phyloP scores from a whole-genome alignment of 2,329 filamentous ascomycete genomes.

The Gaeumannomyces tritici region DNA sequence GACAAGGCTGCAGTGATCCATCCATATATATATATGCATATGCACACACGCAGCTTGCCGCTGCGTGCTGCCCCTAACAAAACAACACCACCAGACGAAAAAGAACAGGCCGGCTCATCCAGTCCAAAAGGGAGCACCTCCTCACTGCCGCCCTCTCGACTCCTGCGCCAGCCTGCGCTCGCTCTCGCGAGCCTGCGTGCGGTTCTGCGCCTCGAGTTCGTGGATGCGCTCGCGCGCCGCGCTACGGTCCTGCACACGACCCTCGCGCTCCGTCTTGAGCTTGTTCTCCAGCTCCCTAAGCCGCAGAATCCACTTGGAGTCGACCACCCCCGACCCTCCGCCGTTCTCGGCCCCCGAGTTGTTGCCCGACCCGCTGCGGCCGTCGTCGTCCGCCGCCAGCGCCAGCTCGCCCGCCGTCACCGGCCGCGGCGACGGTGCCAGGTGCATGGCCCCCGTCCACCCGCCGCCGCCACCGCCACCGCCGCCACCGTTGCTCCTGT shows the following conservation, averaged over 20 bases:
- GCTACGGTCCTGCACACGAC: conserved; percentile 70
- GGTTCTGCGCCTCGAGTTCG: conserved; percentile 30
- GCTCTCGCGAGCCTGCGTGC: not conserved
- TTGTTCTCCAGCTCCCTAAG: conserved; percentile 81
- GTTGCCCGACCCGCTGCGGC: conserved; percentile 12
- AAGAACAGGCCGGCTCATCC: not conserved
- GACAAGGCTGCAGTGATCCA: not conserved
- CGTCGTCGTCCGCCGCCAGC: conserved; percentile 10
- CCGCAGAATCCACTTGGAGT: conserved; percentile 76
- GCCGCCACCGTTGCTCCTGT: not conserved
- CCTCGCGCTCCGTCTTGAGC: conserved; percentile 84
- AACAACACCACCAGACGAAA: not conserved
- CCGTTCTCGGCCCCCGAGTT: not conserved
- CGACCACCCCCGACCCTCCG: conserved; percentile 21
- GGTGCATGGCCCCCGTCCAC: conserved; percentile 6
- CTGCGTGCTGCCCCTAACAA: not conserved
- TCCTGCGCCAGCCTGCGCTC: not conserved
- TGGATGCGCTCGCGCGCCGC: conserved; percentile 74
- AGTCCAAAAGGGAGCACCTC: not conserved
- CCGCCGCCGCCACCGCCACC: not conserved
- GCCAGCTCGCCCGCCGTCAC: conserved; percentile 16
- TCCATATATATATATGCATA: not conserved
- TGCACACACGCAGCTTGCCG: not conserved
- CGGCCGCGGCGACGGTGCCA: conserved; percentile 6
- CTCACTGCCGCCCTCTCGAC: conserved; percentile 3